Conservation (phyloP, 768 basidiomycete genomes). For the Leccinum subgranulosum region DNA sequence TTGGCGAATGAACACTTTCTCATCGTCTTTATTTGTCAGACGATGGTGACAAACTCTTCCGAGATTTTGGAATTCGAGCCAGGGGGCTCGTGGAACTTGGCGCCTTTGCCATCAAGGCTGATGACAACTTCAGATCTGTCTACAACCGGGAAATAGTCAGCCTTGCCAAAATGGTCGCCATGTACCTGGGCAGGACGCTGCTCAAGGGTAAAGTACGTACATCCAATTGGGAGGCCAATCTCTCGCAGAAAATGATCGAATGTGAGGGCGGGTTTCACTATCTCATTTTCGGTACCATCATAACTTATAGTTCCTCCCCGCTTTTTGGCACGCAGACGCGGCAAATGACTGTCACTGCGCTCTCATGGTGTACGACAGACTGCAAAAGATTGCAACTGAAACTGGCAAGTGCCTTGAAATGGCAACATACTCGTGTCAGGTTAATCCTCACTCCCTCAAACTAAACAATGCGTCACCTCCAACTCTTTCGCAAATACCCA, state of each 20-base stretch:
- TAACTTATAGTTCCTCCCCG: background rate
- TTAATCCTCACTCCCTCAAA: conserved; percentile 17
- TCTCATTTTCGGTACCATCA: background rate
- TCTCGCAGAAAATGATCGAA: conserved; percentile 37
- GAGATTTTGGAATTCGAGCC: conserved; percentile 44
- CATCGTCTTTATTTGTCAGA: conserved; percentile 25
- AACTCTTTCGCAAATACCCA: background rate
- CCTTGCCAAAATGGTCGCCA: conserved; percentile 41
- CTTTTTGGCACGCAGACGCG: conserved; percentile 35
- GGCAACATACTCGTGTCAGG: conserved; percentile 25
- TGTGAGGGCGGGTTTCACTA: conserved; percentile 26
- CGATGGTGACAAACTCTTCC: conserved; percentile 47
- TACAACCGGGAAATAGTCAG: conserved; percentile 41
- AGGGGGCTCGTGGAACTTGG: conserved; percentile 46
- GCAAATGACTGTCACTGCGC: conserved; percentile 51
- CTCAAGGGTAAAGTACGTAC: conserved; percentile 45
- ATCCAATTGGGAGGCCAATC: conserved; percentile 43
- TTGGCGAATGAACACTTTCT: background rate
- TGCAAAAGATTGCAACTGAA: conserved; percentile 33
- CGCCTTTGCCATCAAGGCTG: conserved; percentile 38
- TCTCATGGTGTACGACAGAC: conserved; percentile 39
- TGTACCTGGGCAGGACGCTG: conserved; percentile 38
- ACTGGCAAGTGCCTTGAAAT: conserved; percentile 16
- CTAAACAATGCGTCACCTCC: background rate
- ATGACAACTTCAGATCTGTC: conserved; percentile 31